phyloP scores from a whole-genome alignment of 352 stramenopile species.

The Pythium diclinum region DNA sequence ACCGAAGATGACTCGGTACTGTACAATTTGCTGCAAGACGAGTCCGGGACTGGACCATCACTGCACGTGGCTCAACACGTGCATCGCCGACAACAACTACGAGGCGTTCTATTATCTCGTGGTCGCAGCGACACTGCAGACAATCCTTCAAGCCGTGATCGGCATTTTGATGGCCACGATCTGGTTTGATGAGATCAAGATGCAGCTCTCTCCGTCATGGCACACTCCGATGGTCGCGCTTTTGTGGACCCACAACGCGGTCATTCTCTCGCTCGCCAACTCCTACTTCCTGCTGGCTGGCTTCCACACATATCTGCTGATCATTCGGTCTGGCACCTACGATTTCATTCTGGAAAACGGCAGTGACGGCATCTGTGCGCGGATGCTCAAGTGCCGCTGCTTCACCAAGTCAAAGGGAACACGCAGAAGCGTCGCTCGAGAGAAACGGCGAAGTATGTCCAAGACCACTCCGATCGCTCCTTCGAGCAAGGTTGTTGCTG shows the following conservation, averaged over 20 bases:
- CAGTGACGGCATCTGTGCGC: conserved; percentile 63
- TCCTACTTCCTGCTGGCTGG: conserved; percentile 68
- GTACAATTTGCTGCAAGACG: conserved; percentile 80
- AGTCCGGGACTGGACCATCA: conserved; percentile 80
- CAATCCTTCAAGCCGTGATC: conserved; percentile 57
- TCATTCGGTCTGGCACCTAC: conserved; percentile 70
- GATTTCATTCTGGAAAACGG: conserved; percentile 83
- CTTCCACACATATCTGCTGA: conserved; percentile 80
- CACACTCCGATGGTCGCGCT: conserved; percentile 43
- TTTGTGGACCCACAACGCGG: conserved; percentile 75
- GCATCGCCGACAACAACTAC: conserved; percentile 83
- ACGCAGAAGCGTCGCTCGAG: conserved; percentile 32
- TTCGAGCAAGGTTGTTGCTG: conserved; percentile 29
- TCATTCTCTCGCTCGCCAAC: conserved; percentile 52
- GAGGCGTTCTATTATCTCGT: conserved; percentile 82
- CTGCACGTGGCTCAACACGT: conserved; percentile 88
- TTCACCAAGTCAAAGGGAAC: conserved; percentile 41
- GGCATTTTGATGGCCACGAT: conserved; percentile 75
- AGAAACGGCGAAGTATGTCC: conserved; percentile 27
- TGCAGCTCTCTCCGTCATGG: conserved; percentile 38
- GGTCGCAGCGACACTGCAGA: conserved; percentile 53
- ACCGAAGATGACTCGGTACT: conserved; percentile 70
- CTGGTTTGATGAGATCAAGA: conserved; percentile 57
- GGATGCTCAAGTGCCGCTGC: conserved; percentile 76
- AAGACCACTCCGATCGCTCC: conserved; percentile 22